Evolutionary conservation across 73 alveolate genomes (phyloP).

Genomic region (Symbiodinium pilosum): DNA sequence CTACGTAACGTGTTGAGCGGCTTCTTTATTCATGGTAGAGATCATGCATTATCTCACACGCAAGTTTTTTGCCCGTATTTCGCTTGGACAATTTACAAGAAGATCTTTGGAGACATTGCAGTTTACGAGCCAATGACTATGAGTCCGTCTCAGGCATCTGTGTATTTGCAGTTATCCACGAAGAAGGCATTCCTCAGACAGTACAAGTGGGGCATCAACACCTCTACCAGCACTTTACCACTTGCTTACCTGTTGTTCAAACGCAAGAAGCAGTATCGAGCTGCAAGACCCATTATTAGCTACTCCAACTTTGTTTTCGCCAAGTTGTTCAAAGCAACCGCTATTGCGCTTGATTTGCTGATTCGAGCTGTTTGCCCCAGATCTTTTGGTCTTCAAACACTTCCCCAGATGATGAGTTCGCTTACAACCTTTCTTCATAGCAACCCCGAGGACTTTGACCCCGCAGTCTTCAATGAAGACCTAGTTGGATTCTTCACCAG

Average conservation of each 20-base stretch:
- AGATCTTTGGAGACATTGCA: not conserved
- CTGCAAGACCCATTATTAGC: not conserved
- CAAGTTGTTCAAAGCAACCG: not conserved
- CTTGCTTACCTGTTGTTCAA: not conserved
- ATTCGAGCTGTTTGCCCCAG: not conserved
- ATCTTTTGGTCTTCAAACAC: not conserved
- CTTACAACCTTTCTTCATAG: not conserved
- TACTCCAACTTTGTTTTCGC: not conserved
- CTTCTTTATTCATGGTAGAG: not conserved
- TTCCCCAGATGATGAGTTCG: not conserved
- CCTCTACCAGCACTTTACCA: not conserved
- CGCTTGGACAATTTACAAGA: not conserved
- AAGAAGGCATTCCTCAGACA: not conserved
- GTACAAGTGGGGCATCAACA: not conserved
- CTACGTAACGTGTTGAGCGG: not conserved
- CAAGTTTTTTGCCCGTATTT: not conserved
- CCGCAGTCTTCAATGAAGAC: not conserved
- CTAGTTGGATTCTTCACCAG: not conserved
- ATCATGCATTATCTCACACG: not conserved
- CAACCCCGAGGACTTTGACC: not conserved
- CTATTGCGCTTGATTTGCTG: not conserved
- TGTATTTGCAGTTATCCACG: not conserved
- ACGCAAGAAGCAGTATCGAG: not conserved
- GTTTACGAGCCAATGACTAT: not conserved
- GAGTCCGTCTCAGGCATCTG: not conserved